These are phyloP conservation scores for Aureoboletus auriporus DNA, from an alignment of 768 basidiomycete genomes.

Conservation along the genomic window DNA sequence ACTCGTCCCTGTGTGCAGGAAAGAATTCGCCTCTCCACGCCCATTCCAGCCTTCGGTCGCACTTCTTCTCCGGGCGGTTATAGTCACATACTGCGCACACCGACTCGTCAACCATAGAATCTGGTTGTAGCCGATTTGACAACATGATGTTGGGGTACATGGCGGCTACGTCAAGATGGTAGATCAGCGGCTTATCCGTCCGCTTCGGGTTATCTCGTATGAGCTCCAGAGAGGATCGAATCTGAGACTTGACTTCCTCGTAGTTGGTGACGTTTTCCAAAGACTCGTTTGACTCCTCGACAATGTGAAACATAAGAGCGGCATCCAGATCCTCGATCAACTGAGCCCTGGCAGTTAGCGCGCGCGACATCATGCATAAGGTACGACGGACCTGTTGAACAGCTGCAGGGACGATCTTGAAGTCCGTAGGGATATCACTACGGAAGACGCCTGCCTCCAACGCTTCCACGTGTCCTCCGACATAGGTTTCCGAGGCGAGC, in stretches of 20 bases:
- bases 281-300: constrained; percentile 75
- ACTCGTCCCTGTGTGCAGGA: constrained; percentile 95
- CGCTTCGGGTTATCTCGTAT: constrained; percentile 92
- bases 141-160: constrained; percentile 99
- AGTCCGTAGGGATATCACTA: constrained; percentile 91
- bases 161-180: constrained; percentile 97
- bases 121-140: constrained; percentile 96
- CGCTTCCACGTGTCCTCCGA: constrained; percentile 98
- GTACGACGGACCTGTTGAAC: constrained; percentile 64
- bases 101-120: constrained; percentile 95
- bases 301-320: constrained; percentile 84
- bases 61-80: constrained; percentile 92
- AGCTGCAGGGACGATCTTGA: constrained; percentile 88
- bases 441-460: constrained; percentile 97
- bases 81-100: constrained; percentile 98
- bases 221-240: constrained; percentile 72
- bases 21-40: constrained; percentile 99
- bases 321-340: constrained; percentile 93
- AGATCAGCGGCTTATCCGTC: constrained; percentile 90
- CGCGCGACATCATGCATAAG: neutral
- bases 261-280: constrained; percentile 91
- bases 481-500: constrained; percentile 96
- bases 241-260: constrained; percentile 82
- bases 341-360: constrained; percentile 35
- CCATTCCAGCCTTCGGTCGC: constrained; percentile 93